Evolutionary conservation across 1,284 basidiomycete genomes (phyloP), one percentile per base, ranked within the genome.

Genomic region (Cystobasidiaceae sp.): DNA sequence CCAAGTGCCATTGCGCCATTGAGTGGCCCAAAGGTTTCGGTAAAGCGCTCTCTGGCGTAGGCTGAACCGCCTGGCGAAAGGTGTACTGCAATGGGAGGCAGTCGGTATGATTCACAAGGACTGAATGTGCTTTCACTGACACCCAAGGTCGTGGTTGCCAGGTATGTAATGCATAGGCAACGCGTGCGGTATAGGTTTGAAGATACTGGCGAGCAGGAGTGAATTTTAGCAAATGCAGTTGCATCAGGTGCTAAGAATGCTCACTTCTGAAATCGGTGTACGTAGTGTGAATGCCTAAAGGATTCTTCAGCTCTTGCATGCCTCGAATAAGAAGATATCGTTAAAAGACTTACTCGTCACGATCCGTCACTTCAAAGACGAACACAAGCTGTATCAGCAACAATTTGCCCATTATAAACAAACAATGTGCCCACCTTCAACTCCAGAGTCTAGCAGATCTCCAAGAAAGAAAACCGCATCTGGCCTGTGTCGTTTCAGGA

Each of bases 81-180:
- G 30, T 62, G 61, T 3, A 69, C 51, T 41, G 30, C 8, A 86
- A 68, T 27, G 41, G 66, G 45, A 59, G 62, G 27, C 46, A 33
- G 9, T 61, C 44, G 50, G 71, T 51, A 34, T 19, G 11, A 63
- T n/a, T 52, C 68, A 25, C 71, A 64, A 33, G 52, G 55, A 32
- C 25, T 34, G 50, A 19, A 41, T 17, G 74, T 81, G 59, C 23
- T 25, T 67, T 66, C 69, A 88, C 52, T n/a, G n/a, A 64, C 61
- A 66, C 82, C 86, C 88, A 46, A 93, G 81, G 71, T 93, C 90
- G 74, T 89, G 87, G 72, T 93, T 93, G 11, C 90, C 90, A 0
- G 89, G 87, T n/a, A 92, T 77, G 73, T 85, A 86, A 76, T 86
- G 83, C 28, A 82, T 80, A 0, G 81, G 78, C 0, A 80, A 77